A percentile compares a stretch with the other conserved stretches of the same genome.
These are phyloP conservation scores for Aphanomyces euteiches DNA, from an alignment of 352 stramenopile species.

Conservation along the genomic window DNA sequence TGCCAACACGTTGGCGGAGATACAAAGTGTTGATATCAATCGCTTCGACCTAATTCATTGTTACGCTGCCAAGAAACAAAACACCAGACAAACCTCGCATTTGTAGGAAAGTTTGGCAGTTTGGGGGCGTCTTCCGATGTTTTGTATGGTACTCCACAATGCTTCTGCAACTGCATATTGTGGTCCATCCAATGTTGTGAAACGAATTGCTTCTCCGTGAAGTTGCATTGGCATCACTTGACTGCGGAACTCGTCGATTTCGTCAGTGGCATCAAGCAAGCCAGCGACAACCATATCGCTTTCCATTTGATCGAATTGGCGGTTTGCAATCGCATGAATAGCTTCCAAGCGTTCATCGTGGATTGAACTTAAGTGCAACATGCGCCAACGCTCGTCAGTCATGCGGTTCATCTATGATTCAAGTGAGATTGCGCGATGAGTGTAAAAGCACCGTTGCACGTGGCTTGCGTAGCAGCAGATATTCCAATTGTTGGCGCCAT, in stretches of 20 bases:
- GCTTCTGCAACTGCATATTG: too few relatives aligned
- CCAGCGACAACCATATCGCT: conserved; percentile 1
- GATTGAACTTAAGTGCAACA: background rate
- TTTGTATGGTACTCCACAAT: conserved; percentile 2
- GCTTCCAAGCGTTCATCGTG: background rate
- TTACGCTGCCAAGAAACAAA: too few relatives aligned
- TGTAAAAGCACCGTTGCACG: background rate
- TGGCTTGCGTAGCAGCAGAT: background rate
- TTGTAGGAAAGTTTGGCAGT: background rate
- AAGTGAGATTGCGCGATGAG: too few relatives aligned
- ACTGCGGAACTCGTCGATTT: background rate
- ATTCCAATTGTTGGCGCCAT: background rate
- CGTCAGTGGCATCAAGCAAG: conserved; percentile 2
- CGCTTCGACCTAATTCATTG: background rate
- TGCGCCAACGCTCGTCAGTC: background rate
- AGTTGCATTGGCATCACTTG: background rate
- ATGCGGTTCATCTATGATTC: background rate
- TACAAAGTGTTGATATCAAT: conserved; percentile 10
- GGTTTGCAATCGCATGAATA: background rate
- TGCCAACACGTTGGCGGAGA: background rate
- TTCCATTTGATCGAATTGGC: background rate
- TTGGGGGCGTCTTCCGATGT: background rate
- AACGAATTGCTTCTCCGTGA: background rate
- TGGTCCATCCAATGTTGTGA: background rate
- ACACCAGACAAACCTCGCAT: background rate